Base-by-base conservation (phyloP, 176 grass and related monocot species). In the Eragrostis nindensis region DNA sequence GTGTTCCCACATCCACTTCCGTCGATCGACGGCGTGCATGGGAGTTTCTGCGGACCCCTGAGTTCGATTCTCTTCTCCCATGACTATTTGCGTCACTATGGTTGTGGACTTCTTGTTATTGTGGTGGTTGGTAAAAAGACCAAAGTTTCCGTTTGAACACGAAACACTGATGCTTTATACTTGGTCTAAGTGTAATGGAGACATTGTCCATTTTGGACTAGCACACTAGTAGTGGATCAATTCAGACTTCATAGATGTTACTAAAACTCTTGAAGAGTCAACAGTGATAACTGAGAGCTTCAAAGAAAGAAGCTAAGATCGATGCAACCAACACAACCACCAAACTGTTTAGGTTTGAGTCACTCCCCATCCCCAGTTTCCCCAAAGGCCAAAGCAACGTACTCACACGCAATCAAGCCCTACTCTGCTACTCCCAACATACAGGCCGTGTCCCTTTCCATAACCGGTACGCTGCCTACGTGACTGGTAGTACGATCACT, bases 391-490 rank as follows among this genome's bases (percentile, higher is more conserved):
- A 39, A 77, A 24, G 42, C 75, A 47, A 14, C 2, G 86, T 80
- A 88, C 75, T 60, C 50, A 32, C 59, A n/a, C 74, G 68, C 73
- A 47, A 83, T 57, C 52, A 62, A 54, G 36, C 7, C 5, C 63
- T 48, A 62, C 48, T 54, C 75, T 68, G 36, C 32, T 36, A 36
- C 32, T 36, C 32, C 32, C 32, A 36, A 36, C 32, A 2, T 36
- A 25, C 69, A 79, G 81, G 8, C 24, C 53, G 30, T 2, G 82
- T 85, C 87, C 70, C 82, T 89, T 89, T 89, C 87, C 82, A 81
- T 22, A 85, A 81, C 82, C 57, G 87, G 87, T 89, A 65, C 82
- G 54, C 63, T 8, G 68, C 50, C 74, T 84, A 89, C 75, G 82
- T 85, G 82, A 80, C 19, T 67, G 72, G 81, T 62, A 48, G n/a